Evolutionary conservation across 176 grass and related monocot species (phyloP).

Genomic region (Sorghum bicolor): DNA sequence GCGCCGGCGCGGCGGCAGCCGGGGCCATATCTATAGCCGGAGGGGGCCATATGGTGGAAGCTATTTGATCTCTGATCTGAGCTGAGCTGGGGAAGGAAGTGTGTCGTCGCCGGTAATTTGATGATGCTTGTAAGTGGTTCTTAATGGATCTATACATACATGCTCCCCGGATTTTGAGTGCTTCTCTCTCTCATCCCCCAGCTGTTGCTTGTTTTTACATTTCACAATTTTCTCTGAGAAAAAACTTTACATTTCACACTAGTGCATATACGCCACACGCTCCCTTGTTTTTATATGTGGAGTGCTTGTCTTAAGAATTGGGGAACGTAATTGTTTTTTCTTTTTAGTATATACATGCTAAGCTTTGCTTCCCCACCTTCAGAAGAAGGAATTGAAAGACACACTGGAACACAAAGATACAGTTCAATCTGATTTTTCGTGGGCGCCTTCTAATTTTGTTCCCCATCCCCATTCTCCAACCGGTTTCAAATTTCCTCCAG

Average conservation of each 20-base stretch:
- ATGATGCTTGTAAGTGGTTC: slow-evolving; percentile 7
- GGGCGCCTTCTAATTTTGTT: neutral
- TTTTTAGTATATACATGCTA: neutral
- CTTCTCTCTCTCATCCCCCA: neutral
- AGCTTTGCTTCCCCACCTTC: neutral
- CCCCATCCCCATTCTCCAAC: neutral
- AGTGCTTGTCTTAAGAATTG: neutral
- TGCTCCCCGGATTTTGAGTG: neutral
- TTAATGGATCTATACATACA: neutral
- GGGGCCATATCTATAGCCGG: neutral
- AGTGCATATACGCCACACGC: neutral
- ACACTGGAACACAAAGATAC: too few species aligned
- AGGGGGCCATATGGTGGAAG: neutral
- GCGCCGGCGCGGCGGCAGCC: neutral
- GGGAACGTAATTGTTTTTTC: neutral
- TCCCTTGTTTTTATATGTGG: neutral
- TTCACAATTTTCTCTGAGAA: neutral
- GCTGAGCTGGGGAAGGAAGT: neutral
- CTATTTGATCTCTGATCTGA: neutral
- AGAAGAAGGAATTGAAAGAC: neutral
- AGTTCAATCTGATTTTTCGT: neutral
- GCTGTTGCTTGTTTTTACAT: neutral
- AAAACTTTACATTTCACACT: neutral
- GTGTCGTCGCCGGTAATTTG: neutral
- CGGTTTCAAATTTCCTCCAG: neutral